phyloP scores from a whole-genome alignment of 2,329 filamentous ascomycete species.

The Fusarium secorum region DNA sequence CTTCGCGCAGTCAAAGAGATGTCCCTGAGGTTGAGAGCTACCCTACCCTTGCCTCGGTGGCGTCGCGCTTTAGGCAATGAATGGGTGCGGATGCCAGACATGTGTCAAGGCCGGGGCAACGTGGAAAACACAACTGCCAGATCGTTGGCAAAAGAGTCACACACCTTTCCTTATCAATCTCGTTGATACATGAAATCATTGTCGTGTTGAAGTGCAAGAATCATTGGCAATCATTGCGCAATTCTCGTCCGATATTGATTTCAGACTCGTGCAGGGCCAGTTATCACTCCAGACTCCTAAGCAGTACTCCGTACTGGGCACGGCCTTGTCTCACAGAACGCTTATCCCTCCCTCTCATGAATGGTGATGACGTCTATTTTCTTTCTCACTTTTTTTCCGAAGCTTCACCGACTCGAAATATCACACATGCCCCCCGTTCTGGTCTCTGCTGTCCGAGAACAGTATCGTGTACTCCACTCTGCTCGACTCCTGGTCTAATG shows the following conservation, averaged over 20 bases:
- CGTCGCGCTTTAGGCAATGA: conserved; percentile 33
- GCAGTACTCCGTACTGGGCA: neutral
- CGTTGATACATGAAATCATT: neutral
- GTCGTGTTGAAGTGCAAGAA: neutral
- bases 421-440: conserved; percentile 25
- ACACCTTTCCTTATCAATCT: conserved; percentile 39
- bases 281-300: neutral
- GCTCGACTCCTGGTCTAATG: neutral
- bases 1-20: no score
- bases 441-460: neutral
- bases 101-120: conserved; percentile 25
- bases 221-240: neutral
- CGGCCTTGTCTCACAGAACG: conserved; percentile 26
- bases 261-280: neutral
- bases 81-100: conserved; percentile 22
- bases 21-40: conserved; percentile 3
- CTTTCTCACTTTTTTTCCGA: conserved; percentile 36
- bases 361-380: conserved; percentile 30
- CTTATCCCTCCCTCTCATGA: conserved; percentile 9
- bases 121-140: conserved; percentile 35
- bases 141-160: conserved; percentile 4
- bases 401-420: conserved; percentile 42
- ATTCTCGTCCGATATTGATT: neutral
- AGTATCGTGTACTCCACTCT: conserved; percentile 10
- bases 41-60: conserved; percentile 35